Evolutionary conservation across 2,329 filamentous ascomycete genomes (phyloP).

Genomic region (Trichoderma oligosporum): DNA sequence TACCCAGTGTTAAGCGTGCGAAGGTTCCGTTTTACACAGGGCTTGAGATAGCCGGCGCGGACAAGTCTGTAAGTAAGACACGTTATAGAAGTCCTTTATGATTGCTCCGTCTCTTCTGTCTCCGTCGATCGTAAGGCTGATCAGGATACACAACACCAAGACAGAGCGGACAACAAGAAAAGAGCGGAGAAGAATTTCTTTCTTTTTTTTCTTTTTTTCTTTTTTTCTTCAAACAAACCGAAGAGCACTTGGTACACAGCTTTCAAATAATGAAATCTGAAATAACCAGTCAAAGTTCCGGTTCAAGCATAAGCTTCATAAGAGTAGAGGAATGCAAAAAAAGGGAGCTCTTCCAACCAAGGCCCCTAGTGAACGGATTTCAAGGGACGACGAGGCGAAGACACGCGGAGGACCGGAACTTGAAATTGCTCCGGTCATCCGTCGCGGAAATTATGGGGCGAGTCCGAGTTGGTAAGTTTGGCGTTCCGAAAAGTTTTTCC

Average conservation of each 20-base stretch:
- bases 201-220: too few species aligned
- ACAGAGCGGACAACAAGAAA: too few species aligned
- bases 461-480: background rate
- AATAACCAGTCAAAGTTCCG: too few species aligned
- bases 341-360: background rate
- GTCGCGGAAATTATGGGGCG: constrained; percentile 14
- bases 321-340: background rate
- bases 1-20: too few species aligned
- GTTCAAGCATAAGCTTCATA: too few species aligned
- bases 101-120: background rate
- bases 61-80: background rate
- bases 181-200: too few species aligned
- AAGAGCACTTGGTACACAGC: too few species aligned
- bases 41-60: background rate
- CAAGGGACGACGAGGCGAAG: background rate
- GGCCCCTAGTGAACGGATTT: background rate
- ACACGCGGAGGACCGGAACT: constrained; percentile 17
- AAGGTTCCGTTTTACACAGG: background rate
- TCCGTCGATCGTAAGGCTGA: background rate
- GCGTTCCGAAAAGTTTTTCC: constrained; percentile 5
- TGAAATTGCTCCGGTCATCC: constrained; percentile 31
- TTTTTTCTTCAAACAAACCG: too few species aligned
- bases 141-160: too few species aligned
- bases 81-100: background rate
- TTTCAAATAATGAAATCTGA: too few species aligned